phyloP scores from a whole-genome alignment of 139 green algal species.

The Pseudopediastrum boryanum region DNA sequence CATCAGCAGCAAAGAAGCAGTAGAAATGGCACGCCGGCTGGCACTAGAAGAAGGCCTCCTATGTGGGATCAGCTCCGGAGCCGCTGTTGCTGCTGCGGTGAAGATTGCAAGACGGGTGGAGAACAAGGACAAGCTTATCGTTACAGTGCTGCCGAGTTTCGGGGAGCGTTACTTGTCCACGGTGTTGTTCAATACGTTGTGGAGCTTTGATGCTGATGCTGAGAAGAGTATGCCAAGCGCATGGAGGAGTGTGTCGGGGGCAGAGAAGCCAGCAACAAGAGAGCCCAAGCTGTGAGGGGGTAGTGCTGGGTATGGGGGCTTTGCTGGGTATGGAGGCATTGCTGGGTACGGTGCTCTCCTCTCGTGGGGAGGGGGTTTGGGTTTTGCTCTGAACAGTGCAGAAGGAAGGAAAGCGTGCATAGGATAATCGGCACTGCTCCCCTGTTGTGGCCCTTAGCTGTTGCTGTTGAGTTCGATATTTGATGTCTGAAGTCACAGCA shows the following conservation, averaged over 20 bases:
- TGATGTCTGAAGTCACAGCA: too few species aligned
- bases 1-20: slow-evolving; percentile 72
- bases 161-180: slow-evolving; percentile 95
- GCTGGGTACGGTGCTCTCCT: too few species aligned
- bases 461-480: too few species aligned
- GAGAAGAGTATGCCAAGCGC: slow-evolving; percentile 67
- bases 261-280: slow-evolving; percentile 46
- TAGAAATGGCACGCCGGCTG: slow-evolving; percentile 90
- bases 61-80: slow-evolving; percentile 80
- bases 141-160: slow-evolving; percentile 91
- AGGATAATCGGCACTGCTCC: too few species aligned
- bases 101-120: slow-evolving; percentile 77
- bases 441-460: too few species aligned
- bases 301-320: not conserved
- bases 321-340: too few species aligned
- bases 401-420: too few species aligned
- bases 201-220: slow-evolving; percentile 65
- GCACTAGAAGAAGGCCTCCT: slow-evolving; percentile 94
- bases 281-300: slow-evolving; percentile 61
- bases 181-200: slow-evolving; percentile 87
- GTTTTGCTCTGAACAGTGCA: too few species aligned
- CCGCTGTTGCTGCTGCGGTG: slow-evolving; percentile 70
- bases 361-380: too few species aligned
- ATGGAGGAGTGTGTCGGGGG: slow-evolving; percentile 57
- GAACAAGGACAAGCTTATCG: slow-evolving; percentile 94